Base-by-base conservation (phyloP, 2,329 filamentous ascomycete species). In the Fonsecaea pugnacius region DNA sequence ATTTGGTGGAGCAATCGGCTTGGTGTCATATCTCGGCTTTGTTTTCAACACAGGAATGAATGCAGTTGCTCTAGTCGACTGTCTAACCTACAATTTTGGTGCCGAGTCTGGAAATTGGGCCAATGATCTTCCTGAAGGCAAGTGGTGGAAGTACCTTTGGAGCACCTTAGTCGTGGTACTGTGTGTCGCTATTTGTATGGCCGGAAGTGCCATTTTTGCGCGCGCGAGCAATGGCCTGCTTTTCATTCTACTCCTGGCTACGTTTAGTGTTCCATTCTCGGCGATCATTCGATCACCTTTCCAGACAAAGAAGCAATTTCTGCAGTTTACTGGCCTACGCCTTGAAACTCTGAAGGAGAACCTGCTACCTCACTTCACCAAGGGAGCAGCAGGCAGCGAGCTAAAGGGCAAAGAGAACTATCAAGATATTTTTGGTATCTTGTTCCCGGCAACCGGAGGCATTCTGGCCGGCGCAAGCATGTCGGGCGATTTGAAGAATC, bases 21-120 rank as follows among this genome's bases (percentile, higher is more conserved):
- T 96, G 27, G 86, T 96, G 12, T 96, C 96, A 76, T 96, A 95
- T 74, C 81, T 96, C n/a, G 91, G 92, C n/a, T 91, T 91, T 69
- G 89, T 91, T 1, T 86, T 96, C 73, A 96, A 94, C 73, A 92
- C 91, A 1, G 90, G 90, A 40, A 86, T 96, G 83, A 96, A 96
- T 73, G 86, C 93, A 27, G 91, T 96, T 50, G 92, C 91, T 79
- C 82, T 96, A 52, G 86, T 96, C 68, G 90, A 95, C 77, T 96
- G 91, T 72, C 83, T 96, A 62, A 87, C 86, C 58, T 84, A 93
- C 67, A 93, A 92, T 71, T 85, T 93, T 72, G 90, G 89, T 1
- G 73, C 80, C 3, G 71, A 75, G 18, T 80, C 80, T 56, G 87
- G 87, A 16, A 83, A 82, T 54, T 84, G 84, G 82, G 78, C 78